Conservation (phyloP, 2,329 filamentous ascomycete genomes). For the Fusarium oligoseptatum region DNA sequence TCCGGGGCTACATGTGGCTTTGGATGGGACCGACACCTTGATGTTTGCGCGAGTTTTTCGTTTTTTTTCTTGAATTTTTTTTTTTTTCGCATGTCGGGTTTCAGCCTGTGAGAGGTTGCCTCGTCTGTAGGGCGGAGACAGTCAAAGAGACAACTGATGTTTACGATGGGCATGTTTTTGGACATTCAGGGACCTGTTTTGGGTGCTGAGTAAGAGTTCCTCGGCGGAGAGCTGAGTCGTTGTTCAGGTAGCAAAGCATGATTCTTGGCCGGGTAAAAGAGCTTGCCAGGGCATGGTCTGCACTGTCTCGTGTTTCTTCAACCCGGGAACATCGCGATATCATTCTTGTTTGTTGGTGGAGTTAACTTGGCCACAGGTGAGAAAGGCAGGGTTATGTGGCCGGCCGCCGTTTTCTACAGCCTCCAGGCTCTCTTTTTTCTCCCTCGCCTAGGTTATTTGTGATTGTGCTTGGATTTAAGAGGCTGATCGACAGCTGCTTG, state of each 20-base stretch:
- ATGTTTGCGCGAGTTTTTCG: constrained; percentile 2
- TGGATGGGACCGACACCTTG: constrained; percentile 1
- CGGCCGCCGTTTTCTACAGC: background rate
- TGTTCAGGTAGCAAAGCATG: background rate
- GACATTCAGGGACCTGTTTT: background rate
- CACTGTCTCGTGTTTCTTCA: background rate
- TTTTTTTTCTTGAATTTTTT: background rate
- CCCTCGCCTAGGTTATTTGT: no score
- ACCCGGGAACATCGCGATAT: constrained; percentile 1
- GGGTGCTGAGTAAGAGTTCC: background rate
- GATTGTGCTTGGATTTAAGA: background rate
- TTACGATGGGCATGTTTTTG: constrained; percentile 2
- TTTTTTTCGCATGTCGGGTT: background rate
- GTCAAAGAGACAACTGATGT: background rate
- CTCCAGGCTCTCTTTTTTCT: background rate
- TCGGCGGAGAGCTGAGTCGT: background rate
- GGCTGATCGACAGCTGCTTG: background rate
- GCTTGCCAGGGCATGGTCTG: background rate
- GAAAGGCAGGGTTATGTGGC: background rate
- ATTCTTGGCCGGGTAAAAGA: background rate
- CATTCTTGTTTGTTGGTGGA: constrained; percentile 20
- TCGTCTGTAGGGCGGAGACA: background rate
- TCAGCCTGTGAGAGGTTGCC: constrained; percentile 1
- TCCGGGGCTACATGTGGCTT: background rate
- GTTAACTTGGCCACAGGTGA: background rate